Evolutionary conservation across 495 filamentous ascomycete species (phyloP).

Genomic region (Penicillium pulvis): DNA sequence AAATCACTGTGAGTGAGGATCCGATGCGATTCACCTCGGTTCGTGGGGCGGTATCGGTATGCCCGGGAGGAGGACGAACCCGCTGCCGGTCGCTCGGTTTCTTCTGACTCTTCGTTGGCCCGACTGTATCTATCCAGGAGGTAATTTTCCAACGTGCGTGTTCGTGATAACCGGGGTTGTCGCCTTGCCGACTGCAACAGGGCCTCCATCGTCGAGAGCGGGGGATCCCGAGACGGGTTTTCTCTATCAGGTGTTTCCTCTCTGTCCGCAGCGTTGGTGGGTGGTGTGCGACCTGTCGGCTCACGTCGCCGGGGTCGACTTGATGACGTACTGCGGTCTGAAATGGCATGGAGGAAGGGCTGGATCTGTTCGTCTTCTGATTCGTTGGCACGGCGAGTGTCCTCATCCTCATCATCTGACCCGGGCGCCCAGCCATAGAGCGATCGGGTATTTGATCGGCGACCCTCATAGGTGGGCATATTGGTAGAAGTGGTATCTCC

Average conservation of each 20-base stretch:
- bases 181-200: constrained; percentile 52
- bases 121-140: constrained; percentile 45
- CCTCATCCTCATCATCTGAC: constrained; percentile 54
- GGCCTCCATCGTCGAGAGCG: constrained; percentile 44
- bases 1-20: constrained; percentile 45
- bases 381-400: constrained; percentile 26
- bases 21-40: constrained; percentile 34
- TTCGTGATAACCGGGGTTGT: constrained; percentile 47
- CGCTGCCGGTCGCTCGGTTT: constrained; percentile 29
- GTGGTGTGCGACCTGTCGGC: constrained; percentile 15
- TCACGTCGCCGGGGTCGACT: constrained; percentile 35
- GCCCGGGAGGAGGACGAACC: constrained; percentile 31
- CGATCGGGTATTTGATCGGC: constrained; percentile 48
- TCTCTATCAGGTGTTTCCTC: neutral
- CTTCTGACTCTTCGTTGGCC: constrained; percentile 33
- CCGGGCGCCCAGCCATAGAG: constrained; percentile 64
- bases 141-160: constrained; percentile 49
- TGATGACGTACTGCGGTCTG: constrained; percentile 30
- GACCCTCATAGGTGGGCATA: constrained; percentile 51
- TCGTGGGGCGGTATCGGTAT: constrained; percentile 40
- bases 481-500: constrained; percentile 24
- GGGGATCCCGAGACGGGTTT: constrained; percentile 14
- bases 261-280: constrained; percentile 5
- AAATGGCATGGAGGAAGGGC: constrained; percentile 29
- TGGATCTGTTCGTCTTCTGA: constrained; percentile 36